phyloP scores from a whole-genome alignment of 352 stramenopile genomes.

The Pythium insidiosum region DNA sequence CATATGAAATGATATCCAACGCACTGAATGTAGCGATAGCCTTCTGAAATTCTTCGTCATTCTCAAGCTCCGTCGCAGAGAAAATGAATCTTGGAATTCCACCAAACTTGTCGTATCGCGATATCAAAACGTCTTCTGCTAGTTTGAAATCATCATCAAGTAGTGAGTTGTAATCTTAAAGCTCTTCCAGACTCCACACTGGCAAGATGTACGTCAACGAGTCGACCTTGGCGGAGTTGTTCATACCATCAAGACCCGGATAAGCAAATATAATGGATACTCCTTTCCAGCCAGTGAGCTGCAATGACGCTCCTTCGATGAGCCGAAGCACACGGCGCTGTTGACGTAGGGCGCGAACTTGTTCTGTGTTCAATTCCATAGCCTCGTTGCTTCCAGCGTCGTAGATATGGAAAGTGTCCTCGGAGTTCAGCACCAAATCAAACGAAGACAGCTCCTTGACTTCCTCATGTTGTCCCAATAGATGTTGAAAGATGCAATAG shows the following conservation, averaged over 20 bases:
- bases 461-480: neutral
- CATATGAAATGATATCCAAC: neutral
- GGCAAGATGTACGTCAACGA: conserved; percentile 1
- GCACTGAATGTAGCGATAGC: conserved; percentile 1
- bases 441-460: conserved; percentile 5
- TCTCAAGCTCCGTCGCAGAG: neutral
- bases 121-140: neutral
- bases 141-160: conserved; percentile 2
- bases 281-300: conserved; percentile 11
- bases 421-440: conserved; percentile 14
- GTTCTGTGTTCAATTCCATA: neutral
- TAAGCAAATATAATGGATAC: conserved; percentile 16
- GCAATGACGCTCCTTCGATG: conserved; percentile 11
- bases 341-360: neutral
- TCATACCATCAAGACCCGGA: neutral
- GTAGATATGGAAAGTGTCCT: conserved; percentile 4
- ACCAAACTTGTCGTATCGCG: conserved; percentile 1
- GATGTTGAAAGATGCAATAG: conserved; percentile 16
- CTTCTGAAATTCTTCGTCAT: neutral
- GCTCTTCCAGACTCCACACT: conserved; percentile 1
- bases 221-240: conserved; percentile 1
- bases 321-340: conserved; percentile 12
- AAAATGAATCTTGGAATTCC: conserved; percentile 7
- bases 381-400: neutral
- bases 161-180: conserved; percentile 2